These are phyloP conservation scores for Leishmania arabica DNA, from an alignment of 208 protist species.

Conservation along the genomic window DNA sequence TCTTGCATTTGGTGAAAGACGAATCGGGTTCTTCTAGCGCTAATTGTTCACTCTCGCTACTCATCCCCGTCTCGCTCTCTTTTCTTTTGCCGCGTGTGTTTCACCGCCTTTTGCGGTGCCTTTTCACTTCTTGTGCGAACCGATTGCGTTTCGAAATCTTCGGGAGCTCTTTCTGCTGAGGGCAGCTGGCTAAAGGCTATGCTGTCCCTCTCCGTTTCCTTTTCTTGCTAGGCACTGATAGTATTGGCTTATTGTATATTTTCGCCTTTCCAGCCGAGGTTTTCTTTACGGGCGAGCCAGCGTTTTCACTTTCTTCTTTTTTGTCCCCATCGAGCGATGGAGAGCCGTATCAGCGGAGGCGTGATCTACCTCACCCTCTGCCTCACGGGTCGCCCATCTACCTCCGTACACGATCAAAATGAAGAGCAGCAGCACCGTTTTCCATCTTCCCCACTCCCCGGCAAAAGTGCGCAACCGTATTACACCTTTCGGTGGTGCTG, in stretches of 20 bases:
- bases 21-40: not conserved
- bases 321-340: conserved; percentile 1
- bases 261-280: not conserved
- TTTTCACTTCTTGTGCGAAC: not conserved
- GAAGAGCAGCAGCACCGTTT: not conserved
- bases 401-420: not conserved
- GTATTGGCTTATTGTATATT: not conserved
- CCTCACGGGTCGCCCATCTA: not conserved
- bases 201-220: not conserved
- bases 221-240: not conserved
- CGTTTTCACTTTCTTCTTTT: conserved; percentile 9
- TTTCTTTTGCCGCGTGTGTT: not conserved
- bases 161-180: not conserved
- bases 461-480: not conserved
- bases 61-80: not conserved
- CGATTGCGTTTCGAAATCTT: not conserved
- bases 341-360: not conserved
- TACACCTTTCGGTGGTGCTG: not conserved
- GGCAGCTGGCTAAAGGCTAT: not conserved
- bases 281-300: not conserved
- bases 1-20: not conserved
- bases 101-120: not conserved
- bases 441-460: not conserved
- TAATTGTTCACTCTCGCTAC: not conserved
- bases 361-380: not conserved